These are phyloP conservation scores for Epichloe brachyelytri DNA, from an alignment of 2,329 filamentous ascomycete genomes.

Conservation along the genomic window DNA sequence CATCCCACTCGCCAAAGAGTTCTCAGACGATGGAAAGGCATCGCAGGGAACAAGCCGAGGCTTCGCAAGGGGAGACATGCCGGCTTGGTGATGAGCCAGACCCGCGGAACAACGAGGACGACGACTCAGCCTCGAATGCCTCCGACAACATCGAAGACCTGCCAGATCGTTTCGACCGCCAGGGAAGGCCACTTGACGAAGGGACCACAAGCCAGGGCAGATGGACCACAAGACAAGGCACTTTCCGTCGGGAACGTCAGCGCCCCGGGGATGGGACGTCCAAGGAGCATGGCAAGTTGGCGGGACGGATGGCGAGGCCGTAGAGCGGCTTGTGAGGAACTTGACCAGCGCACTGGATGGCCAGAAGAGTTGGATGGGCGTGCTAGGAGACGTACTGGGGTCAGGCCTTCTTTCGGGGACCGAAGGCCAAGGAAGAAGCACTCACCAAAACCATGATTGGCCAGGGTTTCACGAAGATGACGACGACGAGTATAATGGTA, in stretches of 20 bases:
- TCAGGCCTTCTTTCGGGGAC: slow-evolving; percentile 9
- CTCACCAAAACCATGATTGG: background rate
- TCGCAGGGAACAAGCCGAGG: slow-evolving; percentile 20
- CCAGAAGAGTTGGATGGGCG: slow-evolving; percentile 17
- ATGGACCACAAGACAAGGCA: slow-evolving; percentile 26
- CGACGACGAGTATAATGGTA: slow-evolving; percentile 7
- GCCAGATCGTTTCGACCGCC: slow-evolving; percentile 33
- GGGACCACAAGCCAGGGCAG: slow-evolving; percentile 8
- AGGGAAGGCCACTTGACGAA: slow-evolving; percentile 27
- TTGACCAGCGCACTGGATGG: slow-evolving; percentile 19
- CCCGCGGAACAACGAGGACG: slow-evolving; percentile 9
- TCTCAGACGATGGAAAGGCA: slow-evolving; percentile 32
- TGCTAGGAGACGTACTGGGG: slow-evolving; percentile 19
- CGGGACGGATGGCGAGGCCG: slow-evolving; percentile 28
- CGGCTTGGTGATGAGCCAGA: slow-evolving; percentile 8
- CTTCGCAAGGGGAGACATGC: slow-evolving; percentile 9
- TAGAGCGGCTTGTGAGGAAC: slow-evolving; percentile 21
- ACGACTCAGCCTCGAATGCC: slow-evolving; percentile 13
- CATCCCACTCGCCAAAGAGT: slow-evolving; percentile 35
- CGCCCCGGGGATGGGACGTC: slow-evolving; percentile 23
- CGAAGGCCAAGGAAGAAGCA: slow-evolving; percentile 3
- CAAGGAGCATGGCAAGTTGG: slow-evolving; percentile 31
- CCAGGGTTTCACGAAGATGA: slow-evolving; percentile 9
- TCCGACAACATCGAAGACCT: slow-evolving; percentile 30
- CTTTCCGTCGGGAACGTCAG: slow-evolving; percentile 27